Conservation (phyloP, 2,329 filamentous ascomycete species). For the Cordyceps tenuipes region DNA sequence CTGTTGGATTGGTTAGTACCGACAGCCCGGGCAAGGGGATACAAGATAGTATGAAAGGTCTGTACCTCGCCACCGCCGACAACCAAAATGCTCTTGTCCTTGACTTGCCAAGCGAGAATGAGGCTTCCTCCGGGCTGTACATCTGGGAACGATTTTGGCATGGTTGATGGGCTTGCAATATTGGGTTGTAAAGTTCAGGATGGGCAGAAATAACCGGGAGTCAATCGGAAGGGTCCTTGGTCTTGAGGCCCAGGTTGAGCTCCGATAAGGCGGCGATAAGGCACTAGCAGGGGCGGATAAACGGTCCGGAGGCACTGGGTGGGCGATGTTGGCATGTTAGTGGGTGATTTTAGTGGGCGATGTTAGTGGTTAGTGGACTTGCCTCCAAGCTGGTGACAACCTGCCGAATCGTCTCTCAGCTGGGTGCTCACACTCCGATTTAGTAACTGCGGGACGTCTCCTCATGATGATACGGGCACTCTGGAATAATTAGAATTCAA, state of each 20-base stretch:
- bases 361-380: constrained; percentile 4
- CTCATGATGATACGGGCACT: no score
- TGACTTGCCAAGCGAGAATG: constrained; percentile 93
- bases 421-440: no score
- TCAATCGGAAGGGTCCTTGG: not conserved
- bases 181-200: constrained; percentile 5
- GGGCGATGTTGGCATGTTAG: not conserved
- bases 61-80: constrained; percentile 89
- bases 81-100: constrained; percentile 80
- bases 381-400: no score
- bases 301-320: not conserved
- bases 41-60: not conserved
- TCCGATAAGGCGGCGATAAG: constrained; percentile 16
- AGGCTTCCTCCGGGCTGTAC: constrained; percentile 87
- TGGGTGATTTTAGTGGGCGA: not conserved
- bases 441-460: no score
- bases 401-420: no score
- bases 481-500: no score
- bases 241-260: not conserved
- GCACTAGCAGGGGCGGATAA: constrained; percentile 1
- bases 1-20: constrained; percentile 37
- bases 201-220: constrained; percentile 2
- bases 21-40: not conserved
- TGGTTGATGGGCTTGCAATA: constrained; percentile 13
- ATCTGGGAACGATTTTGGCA: constrained; percentile 55